Evolutionary conservation across 1,284 basidiomycete species (phyloP).

Genomic region (Veloboletus limbatus): DNA sequence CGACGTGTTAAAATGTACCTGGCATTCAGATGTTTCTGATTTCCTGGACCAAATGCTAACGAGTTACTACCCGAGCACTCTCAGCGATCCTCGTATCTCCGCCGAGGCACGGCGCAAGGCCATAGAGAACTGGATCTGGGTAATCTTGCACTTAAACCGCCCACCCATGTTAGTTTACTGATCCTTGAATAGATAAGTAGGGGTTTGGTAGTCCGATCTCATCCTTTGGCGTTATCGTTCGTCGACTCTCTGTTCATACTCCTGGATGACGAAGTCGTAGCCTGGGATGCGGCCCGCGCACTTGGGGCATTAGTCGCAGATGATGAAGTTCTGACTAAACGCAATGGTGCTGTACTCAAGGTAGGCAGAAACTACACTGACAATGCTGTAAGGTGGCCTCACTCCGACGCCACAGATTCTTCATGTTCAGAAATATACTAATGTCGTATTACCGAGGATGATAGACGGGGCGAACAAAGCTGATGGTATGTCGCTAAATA

Average conservation of each 20-base stretch:
- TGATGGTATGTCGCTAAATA: conserved; percentile 37
- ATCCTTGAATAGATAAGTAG: conserved; percentile 60
- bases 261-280: conserved; percentile 59
- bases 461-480: conserved; percentile 56
- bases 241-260: conserved; percentile 66
- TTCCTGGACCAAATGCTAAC: conserved; percentile 47
- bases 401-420: conserved; percentile 56
- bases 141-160: conserved; percentile 28
- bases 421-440: conserved; percentile 84
- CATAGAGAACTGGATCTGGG: conserved; percentile 71
- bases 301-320: conserved; percentile 63
- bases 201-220: conserved; percentile 74
- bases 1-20: background rate
- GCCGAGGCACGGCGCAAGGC: conserved; percentile 48
- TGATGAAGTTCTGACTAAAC: conserved; percentile 69
- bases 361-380: conserved; percentile 39
- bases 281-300: conserved; percentile 69
- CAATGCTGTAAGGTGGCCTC: background rate
- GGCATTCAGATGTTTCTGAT: conserved; percentile 41
- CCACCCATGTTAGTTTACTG: conserved; percentile 14
- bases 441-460: conserved; percentile 70
- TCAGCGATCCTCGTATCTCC: conserved; percentile 34
- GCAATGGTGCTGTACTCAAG: conserved; percentile 73
- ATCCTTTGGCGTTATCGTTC: conserved; percentile 56
- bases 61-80: conserved; percentile 47